A percentile compares a stretch with the other conserved stretches of the same genome.
Conservation (phyloP, 495 filamentous ascomycete genomes). For the Aspergillus diversus region DNA sequence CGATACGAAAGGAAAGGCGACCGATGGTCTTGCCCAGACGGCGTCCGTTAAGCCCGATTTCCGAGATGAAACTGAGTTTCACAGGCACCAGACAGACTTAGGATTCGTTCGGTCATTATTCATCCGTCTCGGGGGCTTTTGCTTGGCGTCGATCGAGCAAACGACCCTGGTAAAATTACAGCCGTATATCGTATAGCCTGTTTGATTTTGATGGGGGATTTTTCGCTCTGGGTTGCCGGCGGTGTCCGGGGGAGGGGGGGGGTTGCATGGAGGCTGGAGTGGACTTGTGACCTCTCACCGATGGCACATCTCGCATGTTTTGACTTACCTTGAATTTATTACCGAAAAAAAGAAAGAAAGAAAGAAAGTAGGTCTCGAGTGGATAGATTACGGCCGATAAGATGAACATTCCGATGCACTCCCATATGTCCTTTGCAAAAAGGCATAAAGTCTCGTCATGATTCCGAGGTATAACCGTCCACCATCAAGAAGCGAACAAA, state of each 20-base stretch:
- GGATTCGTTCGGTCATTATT: neutral
- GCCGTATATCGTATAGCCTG: neutral
- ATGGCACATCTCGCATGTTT: neutral
- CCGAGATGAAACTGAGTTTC: slow-evolving; percentile 7
- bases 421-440: neutral
- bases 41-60: neutral
- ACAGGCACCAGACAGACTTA: neutral
- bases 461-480: neutral
- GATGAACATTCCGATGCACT: neutral
- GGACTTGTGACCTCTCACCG: neutral
- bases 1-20: neutral
- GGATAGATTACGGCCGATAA: neutral
- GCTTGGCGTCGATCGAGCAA: slow-evolving; percentile 7
- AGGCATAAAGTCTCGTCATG: neutral
- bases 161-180: slow-evolving; percentile 8
- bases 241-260: neutral
- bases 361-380: too few relatives aligned
- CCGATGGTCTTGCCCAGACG: neutral
- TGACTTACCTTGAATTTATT: neutral
- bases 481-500: neutral
- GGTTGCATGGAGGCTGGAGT: neutral
- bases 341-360: neutral
- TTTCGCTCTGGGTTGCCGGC: neutral
- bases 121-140: neutral
- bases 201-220: neutral